These are phyloP conservation scores for Oryza brachyantha DNA, from an alignment of 176 grass and related monocot species.

Conservation along the genomic window DNA sequence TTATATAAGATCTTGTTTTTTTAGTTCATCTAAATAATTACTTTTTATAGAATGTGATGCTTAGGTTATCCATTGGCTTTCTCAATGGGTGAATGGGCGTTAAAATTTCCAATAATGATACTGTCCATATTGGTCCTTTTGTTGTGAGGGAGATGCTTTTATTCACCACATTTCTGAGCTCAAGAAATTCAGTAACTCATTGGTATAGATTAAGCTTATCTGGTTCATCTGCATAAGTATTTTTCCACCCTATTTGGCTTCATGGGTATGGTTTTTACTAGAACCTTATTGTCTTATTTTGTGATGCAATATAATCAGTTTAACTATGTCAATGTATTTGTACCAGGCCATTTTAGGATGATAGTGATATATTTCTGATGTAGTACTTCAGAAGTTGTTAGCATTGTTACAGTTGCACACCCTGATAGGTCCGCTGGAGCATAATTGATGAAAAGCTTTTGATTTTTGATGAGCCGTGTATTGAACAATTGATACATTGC, in stretches of 20 bases:
- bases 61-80: neutral
- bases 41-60: neutral
- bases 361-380: neutral
- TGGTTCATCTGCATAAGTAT: neutral
- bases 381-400: neutral
- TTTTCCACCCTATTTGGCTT: neutral
- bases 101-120: neutral
- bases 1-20: neutral
- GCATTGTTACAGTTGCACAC: neutral
- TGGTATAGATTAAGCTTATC: neutral
- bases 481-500: neutral
- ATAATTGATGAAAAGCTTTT: neutral
- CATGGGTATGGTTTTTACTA: neutral
- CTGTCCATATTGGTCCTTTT: neutral
- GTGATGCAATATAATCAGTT: neutral
- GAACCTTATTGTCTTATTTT: neutral
- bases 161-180: neutral
- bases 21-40: conserved; percentile 7
- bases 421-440: neutral
- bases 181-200: neutral
- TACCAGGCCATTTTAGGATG: neutral
- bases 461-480: neutral
- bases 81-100: neutral
- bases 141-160: neutral
- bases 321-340: neutral